A percentile compares a stretch with the other conserved stretches of the same genome.
Evolutionary conservation across 2,329 filamentous ascomycete genomes (phyloP).

Genomic region (Raffaelea ambrosiae): DNA sequence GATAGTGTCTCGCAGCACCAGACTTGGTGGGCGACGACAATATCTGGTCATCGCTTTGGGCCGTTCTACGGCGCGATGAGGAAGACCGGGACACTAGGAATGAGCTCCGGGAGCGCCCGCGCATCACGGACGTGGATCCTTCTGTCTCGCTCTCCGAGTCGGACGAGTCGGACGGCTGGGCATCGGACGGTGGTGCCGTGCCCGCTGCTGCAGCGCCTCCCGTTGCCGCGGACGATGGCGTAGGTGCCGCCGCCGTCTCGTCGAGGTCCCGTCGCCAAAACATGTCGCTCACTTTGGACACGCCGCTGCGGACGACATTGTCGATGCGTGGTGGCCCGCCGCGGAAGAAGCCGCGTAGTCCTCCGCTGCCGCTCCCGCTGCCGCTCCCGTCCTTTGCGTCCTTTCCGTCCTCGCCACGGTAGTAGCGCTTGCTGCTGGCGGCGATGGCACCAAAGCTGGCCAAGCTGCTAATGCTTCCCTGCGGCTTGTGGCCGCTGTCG

Average conservation of each 20-base stretch:
- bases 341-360: constrained; percentile 59
- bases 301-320: constrained; percentile 54
- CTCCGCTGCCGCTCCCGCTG: not conserved
- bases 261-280: constrained; percentile 45
- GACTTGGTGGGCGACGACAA: not conserved
- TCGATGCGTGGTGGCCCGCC: no score
- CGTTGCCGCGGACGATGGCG: no score
- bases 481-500: constrained; percentile 28
- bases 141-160: no score
- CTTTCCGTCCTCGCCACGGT: constrained; percentile 13
- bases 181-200: constrained; percentile 18
- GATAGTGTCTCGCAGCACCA: constrained; percentile 31
- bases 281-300: constrained; percentile 48
- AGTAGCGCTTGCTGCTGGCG: not conserved
- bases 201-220: constrained; percentile 7
- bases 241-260: no score
- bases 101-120: constrained; percentile 29
- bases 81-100: constrained; percentile 20
- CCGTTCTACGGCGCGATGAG: no score
- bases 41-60: no score
- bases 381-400: constrained; percentile 17
- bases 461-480: constrained; percentile 39
- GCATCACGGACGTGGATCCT: constrained; percentile 25
- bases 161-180: no score
- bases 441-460: constrained; percentile 45